Evolutionary conservation across 2,329 filamentous ascomycete species (phyloP), one percentile per base, ranked within the genome.

Genomic region (Colletotrichum higginsianum): DNA sequence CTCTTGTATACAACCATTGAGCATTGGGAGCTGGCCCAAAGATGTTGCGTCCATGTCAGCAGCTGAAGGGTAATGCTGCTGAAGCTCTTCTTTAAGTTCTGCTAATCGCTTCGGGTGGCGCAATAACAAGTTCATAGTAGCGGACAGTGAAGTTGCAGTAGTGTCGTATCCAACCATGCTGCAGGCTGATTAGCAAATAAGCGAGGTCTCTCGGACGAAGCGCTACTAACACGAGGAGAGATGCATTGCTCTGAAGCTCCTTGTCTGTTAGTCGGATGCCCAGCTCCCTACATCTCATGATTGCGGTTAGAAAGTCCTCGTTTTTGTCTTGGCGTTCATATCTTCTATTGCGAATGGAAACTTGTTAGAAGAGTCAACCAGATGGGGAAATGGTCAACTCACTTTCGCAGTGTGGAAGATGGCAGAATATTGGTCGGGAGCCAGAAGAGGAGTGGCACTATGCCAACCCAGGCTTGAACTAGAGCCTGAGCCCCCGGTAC

Each of bases 1-100:
- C 75, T 87, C 85, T 1, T 85, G 78, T 13, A 86, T 74, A 47
- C 77, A 79, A 2, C 84, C 84, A 18, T 79, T 75, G 57, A 86
- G 74, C 73, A 80, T 75, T 0, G 75, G 67, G 0, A 85, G 75
- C 15, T 76, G 57, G 8, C 56, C n/a, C 70, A 61, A 75, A 71
- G 5, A 79, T 74, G 30, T 73, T 72, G 70, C 74, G 23, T 40
- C 55, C 69, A 78, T 78, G 12, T 72, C 56, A 4, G 60, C 72
- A 23, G 72, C 66, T 4, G 77, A 77, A 2, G 73, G 63, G 21
- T 82, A 75, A 3, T 74, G 78, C 35, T 21, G n/a, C 21, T 74
- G 73, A 52, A 86, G 84, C 74, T 87, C 86, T 0, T 78, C 30
- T 2, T 76, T 75, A 4, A 86, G 61, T n/a, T 81, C 9, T 76